Base-by-base conservation (phyloP, 805 yeast species). In the Lipomyces sp. region DNA sequence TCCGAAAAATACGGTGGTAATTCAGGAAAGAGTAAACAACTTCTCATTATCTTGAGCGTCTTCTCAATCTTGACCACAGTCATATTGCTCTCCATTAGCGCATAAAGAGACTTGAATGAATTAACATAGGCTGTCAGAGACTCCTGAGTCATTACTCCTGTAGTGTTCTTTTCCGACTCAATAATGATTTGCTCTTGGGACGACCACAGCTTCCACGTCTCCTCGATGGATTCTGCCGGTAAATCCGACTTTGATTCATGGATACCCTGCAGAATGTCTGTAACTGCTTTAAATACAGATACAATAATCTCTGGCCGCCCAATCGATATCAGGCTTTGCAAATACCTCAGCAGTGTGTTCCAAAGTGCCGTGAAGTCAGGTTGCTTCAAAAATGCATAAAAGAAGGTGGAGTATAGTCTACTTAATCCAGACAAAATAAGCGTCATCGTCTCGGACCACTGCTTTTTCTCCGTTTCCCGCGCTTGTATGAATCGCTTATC, bases 11-110 rank as follows among this genome's bases (percentile, higher is more conserved):
- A 81, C 37, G 81, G 85, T 7, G 92, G 89, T 48, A 91, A 79
- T 11, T 89, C 82, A 0, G 96, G 96, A 75, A 89, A 92, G 53
- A 90, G 79, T 0, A 90, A 85, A 64, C 92, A 86, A 15, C 86
- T 81, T 72, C 85, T 85, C 73, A 94, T 82, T 4, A 87, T 77
- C n/a, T 78, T 79, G 48, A 91, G 76, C n/a, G 89, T 80, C 30
- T 76, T 79, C 54, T 80, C 84, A n/a, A 86, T 79, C 62, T 76
- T 72, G 6, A 72, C 76, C 75, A 81, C 30, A 64, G 77, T 34
- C 70, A 72, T 29, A 24, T 32, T 24, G 6, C 34, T 8, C 78
- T 78, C 54, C 77, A 74, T 1, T 82, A 6, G 90, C 76, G 4
- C 80, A 75, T 1, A 84, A 82, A 74, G 89, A 88, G 29, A 87